Evolutionary conservation across 371 early-diverging fungal species (phyloP), one percentile per base, ranked within the genome.

Genomic region (Rhizopus microsporus): DNA sequence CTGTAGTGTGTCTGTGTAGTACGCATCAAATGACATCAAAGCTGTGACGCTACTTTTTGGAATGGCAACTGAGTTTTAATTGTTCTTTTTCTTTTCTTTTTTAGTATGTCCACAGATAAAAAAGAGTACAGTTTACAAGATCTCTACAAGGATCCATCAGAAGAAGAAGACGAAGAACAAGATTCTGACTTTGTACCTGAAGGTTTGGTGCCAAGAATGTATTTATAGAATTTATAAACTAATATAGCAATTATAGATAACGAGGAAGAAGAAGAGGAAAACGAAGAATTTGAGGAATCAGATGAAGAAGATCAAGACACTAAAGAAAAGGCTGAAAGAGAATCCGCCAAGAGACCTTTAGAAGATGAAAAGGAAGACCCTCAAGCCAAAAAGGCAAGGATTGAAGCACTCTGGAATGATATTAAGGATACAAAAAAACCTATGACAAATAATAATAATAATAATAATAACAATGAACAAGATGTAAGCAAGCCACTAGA

Each of bases 341-440:
- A 61, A 47, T 0, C 33, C 40, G 49, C 46, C 4, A 60, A 60
- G 30, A 17, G 54, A 43, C 23, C 13, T 31, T 33, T 43, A 31
- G 52, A 47, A 51, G 40, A 42, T 23, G 23, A 23, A 43, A 51
- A 8, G 46, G 55, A 57, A 57, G 56, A 56, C 9, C 32, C 34
- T 29, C 15, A 16, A 10, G 15, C 15, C 1, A 71, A 62, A 53
- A 79, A 74, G 59, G 56, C 63, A 15, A 65, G 56, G 37, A 57
- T 80, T 15, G 80, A 77, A 34, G 74, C 75, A 8, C 62, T 80
- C n/a, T 80, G 80, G 80, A 68, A 64, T 15, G 80, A 80, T 7
- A 60, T 80, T 68, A 71, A 71, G 7, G 9, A 40, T 12, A 8
- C 48, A 35, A 37, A 42, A 7, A 23, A 15, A 34, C 3, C 44